A percentile compares a stretch with the other conserved stretches of the same genome.
phyloP scores from a whole-genome alignment of 2,329 filamentous ascomycete genomes.

The Fusarium foetens region DNA sequence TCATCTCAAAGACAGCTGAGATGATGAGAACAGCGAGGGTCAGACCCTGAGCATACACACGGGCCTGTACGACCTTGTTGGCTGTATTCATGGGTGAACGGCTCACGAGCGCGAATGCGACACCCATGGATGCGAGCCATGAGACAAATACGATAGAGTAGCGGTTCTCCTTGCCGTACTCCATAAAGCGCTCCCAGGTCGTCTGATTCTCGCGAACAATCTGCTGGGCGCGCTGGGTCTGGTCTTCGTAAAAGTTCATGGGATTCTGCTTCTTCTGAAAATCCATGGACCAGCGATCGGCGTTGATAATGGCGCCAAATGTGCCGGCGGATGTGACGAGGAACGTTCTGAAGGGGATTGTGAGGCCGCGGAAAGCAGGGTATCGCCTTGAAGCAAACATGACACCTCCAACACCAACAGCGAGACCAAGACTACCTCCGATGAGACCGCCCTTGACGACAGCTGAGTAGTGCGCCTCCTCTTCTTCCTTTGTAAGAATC shows the following conservation, averaged over 20 bases:
- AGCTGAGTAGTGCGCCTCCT: conserved; percentile 81
- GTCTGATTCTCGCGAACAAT: conserved; percentile 67
- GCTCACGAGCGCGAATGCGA: conserved; percentile 79
- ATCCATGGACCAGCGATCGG: conserved; percentile 73
- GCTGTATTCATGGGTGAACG: conserved; percentile 77
- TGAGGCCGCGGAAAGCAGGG: conserved; percentile 81
- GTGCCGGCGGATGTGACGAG: conserved; percentile 84
- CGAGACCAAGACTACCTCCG: conserved; percentile 76
- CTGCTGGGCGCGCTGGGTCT: conserved; percentile 65
- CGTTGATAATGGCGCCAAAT: conserved; percentile 87
- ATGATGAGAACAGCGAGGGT: conserved; percentile 86
- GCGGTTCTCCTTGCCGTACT: conserved; percentile 82
- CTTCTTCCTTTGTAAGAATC: conserved; percentile 93
- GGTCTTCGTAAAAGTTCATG: conserved; percentile 72
- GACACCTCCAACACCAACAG: conserved; percentile 74
- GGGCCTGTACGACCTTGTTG: conserved; percentile 93
- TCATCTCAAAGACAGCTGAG: conserved; percentile 82
- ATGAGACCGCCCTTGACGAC: conserved; percentile 83
- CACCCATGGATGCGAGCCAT: conserved; percentile 84
- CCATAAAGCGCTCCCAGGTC: conserved; percentile 68
- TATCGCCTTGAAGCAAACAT: conserved; percentile 76
- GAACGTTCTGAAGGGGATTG: conserved; percentile 90
- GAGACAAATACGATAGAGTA: conserved; percentile 86
- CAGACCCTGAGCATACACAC: conserved; percentile 92
- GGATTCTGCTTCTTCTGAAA: conserved; percentile 79